Percentiles rank a stretch among this genome's conserved stretches.
Conservation (phyloP, 441 rosid genomes). For the Flueggea neowawraea region DNA sequence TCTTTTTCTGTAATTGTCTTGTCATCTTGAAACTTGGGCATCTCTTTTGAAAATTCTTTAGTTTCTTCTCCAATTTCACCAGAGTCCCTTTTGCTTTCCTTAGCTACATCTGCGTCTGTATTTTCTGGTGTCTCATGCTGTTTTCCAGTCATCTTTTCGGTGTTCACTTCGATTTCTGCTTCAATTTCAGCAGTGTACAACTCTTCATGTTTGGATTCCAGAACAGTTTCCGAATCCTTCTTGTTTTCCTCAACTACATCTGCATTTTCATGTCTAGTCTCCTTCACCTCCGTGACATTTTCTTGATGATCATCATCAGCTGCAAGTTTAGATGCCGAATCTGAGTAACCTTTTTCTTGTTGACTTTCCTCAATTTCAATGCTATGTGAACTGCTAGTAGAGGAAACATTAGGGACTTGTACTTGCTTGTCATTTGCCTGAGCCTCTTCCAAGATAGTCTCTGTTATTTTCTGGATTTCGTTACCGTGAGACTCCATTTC, state of each 20-base stretch:
- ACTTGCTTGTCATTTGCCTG: slow-evolving; percentile 15
- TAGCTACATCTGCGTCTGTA: neutral
- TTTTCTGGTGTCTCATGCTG: neutral
- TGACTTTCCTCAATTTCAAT: slow-evolving; percentile 18
- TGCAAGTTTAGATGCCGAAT: slow-evolving; percentile 17
- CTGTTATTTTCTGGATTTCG: slow-evolving; percentile 12
- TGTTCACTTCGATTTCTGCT: too few species aligned
- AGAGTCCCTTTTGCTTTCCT: neutral
- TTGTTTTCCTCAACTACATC: slow-evolving; percentile 11
- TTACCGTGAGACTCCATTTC: slow-evolving; percentile 7
- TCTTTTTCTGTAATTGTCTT: neutral
- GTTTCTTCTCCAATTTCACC: too few species aligned
- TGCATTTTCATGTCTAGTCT: slow-evolving; percentile 3
- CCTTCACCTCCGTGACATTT: slow-evolving; percentile 5
- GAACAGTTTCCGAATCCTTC: neutral
- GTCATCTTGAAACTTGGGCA: slow-evolving; percentile 10
- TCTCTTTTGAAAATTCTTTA: slow-evolving; percentile 10
- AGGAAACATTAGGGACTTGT: slow-evolving; percentile 8
- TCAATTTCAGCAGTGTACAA: too few species aligned
- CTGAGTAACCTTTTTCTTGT: slow-evolving; percentile 12
- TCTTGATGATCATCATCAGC: slow-evolving; percentile 11
- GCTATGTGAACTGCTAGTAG: slow-evolving; percentile 9
- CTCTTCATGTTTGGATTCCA: too few species aligned
- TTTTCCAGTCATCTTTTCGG: too few species aligned
- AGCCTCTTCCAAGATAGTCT: slow-evolving; percentile 16